Conservation (phyloP, 371 early-diverging fungal genomes). For the Mucor saturninus region DNA sequence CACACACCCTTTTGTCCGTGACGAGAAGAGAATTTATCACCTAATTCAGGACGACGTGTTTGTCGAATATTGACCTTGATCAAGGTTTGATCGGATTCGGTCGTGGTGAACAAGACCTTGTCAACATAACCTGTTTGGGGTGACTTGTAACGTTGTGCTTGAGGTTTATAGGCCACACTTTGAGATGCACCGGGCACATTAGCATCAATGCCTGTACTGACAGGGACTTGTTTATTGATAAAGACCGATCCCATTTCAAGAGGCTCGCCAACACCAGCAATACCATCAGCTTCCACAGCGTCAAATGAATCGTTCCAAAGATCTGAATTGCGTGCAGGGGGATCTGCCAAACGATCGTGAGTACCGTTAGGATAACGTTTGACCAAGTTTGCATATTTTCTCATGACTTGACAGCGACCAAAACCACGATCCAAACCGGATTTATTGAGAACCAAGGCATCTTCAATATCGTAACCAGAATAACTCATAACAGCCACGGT, state of each 20-base stretch:
- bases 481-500: conserved; percentile 99
- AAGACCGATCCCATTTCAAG: conserved; percentile 76
- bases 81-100: conserved; percentile 91
- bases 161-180: conserved; percentile 70
- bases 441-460: conserved; percentile 98
- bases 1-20: conserved; percentile 99
- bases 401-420: conserved; percentile 95
- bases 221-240: conserved; percentile 90
- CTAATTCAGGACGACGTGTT: conserved; percentile 98
- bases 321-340: conserved; percentile 59
- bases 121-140: conserved; percentile 85
- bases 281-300: conserved; percentile 85
- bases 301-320: conserved; percentile 60
- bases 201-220: conserved; percentile 67
- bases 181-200: conserved; percentile 58
- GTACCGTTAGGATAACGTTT: conserved; percentile 88
- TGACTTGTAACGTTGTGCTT: conserved; percentile 88
- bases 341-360: conserved; percentile 88
- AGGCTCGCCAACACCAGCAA: conserved; percentile 88
- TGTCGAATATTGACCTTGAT: conserved; percentile 97
- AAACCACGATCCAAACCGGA: conserved; percentile 99
- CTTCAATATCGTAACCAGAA: conserved; percentile 99
- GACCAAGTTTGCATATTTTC: conserved; percentile 85
- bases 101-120: conserved; percentile 92
- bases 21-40: conserved; percentile 99